phyloP scores from a whole-genome alignment of 768 basidiomycete species.

The Pleurotus eryngii region DNA sequence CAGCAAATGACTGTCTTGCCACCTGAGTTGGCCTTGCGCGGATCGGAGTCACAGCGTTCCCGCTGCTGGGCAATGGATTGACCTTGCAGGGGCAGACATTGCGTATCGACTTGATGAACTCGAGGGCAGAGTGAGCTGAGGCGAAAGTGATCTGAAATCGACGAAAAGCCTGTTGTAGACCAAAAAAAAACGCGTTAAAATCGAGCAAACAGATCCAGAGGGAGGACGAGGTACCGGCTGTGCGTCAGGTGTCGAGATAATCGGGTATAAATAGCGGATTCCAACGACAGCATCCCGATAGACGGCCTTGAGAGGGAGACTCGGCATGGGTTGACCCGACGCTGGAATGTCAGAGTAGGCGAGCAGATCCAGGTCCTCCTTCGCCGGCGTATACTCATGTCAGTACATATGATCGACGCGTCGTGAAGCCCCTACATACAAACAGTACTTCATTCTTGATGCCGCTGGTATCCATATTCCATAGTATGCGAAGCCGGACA shows the following conservation, averaged over 20 bases:
- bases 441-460: slow-evolving; percentile 58
- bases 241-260: slow-evolving; percentile 13
- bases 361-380: slow-evolving; percentile 80
- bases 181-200: neutral
- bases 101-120: slow-evolving; percentile 61
- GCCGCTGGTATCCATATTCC: slow-evolving; percentile 47
- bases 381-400: slow-evolving; percentile 1
- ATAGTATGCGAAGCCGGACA: slow-evolving; percentile 61
- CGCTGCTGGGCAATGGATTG: slow-evolving; percentile 27
- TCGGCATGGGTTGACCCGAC: slow-evolving; percentile 15
- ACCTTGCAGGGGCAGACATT: slow-evolving; percentile 74
- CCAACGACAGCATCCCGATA: slow-evolving; percentile 73
- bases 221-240: neutral
- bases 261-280: slow-evolving; percentile 66
- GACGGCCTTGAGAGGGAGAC: slow-evolving; percentile 76
- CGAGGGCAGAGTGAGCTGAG: slow-evolving; percentile 41
- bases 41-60: too few species aligned
- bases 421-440: slow-evolving; percentile 39
- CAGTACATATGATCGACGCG: neutral
- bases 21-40: too few species aligned
- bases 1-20: too few species aligned
- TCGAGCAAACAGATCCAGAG: neutral
- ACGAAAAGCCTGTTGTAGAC: slow-evolving; percentile 51
- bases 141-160: slow-evolving; percentile 76
- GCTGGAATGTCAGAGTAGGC: slow-evolving; percentile 53